Percentiles rank a stretch among this genome's conserved stretches.
Evolutionary conservation across 208 protist species (phyloP).

Genomic region (Trypanosoma avium): DNA sequence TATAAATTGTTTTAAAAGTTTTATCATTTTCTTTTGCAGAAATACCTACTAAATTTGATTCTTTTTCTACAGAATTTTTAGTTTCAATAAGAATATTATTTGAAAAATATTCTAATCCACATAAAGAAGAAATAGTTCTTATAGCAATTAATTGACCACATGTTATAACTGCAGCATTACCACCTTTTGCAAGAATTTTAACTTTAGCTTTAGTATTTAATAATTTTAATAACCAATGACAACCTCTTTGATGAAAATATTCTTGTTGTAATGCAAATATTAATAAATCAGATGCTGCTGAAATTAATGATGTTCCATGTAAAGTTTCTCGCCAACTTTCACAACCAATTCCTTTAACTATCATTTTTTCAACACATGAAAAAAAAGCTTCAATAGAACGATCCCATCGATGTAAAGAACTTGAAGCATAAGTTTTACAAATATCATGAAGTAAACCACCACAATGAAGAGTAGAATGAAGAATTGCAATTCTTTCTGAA

Average conservation of each 20-base stretch:
- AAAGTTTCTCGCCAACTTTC: conserved; percentile 8
- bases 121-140: conserved; percentile 17
- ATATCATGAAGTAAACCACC: conserved; percentile 20
- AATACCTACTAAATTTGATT: conserved; percentile 4
- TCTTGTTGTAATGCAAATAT: conserved; percentile 24
- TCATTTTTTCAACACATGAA: conserved; percentile 22
- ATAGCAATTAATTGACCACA: conserved; percentile 31
- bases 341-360: conserved; percentile 8
- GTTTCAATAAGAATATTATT: background rate
- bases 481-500: conserved; percentile 23
- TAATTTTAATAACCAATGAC: conserved; percentile 15
- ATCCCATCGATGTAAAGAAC: background rate
- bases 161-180: background rate
- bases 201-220: conserved; percentile 12
- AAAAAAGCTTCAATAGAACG: conserved; percentile 14
- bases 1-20: background rate
- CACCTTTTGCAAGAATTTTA: background rate
- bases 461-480: conserved; percentile 23
- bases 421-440: background rate
- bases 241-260: conserved; percentile 11
- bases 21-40: background rate
- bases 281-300: conserved; percentile 25
- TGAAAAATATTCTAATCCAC: conserved; percentile 5
- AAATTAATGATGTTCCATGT: background rate
- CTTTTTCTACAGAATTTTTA: background rate